Evolutionary conservation across 805 yeast species (phyloP).

Genomic region (Saturnispora quitensis): DNA sequence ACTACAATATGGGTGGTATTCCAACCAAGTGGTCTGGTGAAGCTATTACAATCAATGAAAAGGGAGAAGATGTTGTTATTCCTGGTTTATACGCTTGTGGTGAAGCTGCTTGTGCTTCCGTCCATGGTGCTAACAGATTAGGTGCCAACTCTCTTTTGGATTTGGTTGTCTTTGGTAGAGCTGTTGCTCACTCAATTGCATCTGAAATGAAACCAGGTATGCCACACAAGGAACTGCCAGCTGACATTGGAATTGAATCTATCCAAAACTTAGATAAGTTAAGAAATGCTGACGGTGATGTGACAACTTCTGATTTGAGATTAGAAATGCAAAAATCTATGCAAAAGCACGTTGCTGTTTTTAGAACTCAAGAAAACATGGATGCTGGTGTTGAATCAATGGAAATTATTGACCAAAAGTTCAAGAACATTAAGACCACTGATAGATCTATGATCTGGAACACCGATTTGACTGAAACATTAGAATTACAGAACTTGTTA

Average conservation of each 20-base stretch:
- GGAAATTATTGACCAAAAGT: constrained; percentile 61
- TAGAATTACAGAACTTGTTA: constrained; percentile 91
- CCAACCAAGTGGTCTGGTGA: constrained; percentile 98
- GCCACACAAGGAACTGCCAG: constrained; percentile 75
- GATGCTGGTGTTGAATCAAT: constrained; percentile 86
- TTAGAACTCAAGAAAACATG: constrained; percentile 86
- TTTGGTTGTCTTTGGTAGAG: constrained; percentile 96
- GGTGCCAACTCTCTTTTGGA: constrained; percentile 98
- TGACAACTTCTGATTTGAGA: constrained; percentile 82
- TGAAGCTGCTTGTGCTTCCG: constrained; percentile 98
- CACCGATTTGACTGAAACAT: constrained; percentile 90
- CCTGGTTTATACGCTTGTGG: constrained; percentile 97
- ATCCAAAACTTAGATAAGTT: constrained; percentile 82
- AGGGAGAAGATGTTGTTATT: constrained; percentile 84
- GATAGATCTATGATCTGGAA: constrained; percentile 99
- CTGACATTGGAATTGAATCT: constrained; percentile 82
- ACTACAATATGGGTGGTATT: constrained; percentile 99
- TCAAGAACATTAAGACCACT: constrained; percentile 70
- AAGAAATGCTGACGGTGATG: constrained; percentile 78
- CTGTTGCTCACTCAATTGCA: constrained; percentile 86
- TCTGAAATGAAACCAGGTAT: constrained; percentile 81
- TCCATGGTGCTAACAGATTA: constrained; percentile 98
- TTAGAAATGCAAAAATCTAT: constrained; percentile 87
- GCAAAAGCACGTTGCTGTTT: constrained; percentile 96
- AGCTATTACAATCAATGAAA: constrained; percentile 70